Evolutionary conservation across 2,329 filamentous ascomycete genomes (phyloP).

Genomic region (Colletotrichum theobromicola): DNA sequence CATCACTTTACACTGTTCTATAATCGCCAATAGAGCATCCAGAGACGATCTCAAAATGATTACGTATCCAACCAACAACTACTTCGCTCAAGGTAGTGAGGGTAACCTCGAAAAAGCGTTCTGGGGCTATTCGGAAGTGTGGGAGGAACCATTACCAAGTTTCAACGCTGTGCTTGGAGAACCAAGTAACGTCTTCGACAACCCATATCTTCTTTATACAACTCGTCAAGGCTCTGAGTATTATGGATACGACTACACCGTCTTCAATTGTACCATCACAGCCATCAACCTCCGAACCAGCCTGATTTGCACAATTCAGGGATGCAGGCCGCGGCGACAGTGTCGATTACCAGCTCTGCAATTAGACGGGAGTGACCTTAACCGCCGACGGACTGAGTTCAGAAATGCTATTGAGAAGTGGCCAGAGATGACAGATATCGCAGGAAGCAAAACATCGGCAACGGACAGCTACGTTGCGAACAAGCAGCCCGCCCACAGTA

Average conservation of each 20-base stretch:
- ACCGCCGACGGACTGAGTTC: not conserved
- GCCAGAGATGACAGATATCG: accelerated
- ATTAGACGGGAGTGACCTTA: too few relatives aligned
- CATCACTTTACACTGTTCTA: not conserved
- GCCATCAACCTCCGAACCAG: not conserved
- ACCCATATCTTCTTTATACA: too few relatives aligned
- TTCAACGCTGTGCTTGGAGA: too few relatives aligned
- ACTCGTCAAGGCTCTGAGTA: too few relatives aligned
- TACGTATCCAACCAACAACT: too few relatives aligned
- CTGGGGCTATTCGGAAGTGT: too few relatives aligned
- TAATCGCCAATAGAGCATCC: not conserved
- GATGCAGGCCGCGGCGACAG: accelerated
- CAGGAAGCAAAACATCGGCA: accelerated
- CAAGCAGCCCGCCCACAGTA: accelerated
- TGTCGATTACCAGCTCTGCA: too few relatives aligned
- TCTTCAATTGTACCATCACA: not conserved
- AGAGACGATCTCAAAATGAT: not conserved
- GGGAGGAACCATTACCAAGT: too few relatives aligned
- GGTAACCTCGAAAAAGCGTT: too few relatives aligned
- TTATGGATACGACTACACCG: too few relatives aligned
- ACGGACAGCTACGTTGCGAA: not conserved
- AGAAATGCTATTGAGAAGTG: not conserved
- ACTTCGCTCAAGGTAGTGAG: too few relatives aligned
- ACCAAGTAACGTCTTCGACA: too few relatives aligned
- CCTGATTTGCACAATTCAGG: not conserved